Percentiles rank a stretch among this genome's conserved stretches.
phyloP scores from a whole-genome alignment of 768 basidiomycete species.

The Trametes elegans region DNA sequence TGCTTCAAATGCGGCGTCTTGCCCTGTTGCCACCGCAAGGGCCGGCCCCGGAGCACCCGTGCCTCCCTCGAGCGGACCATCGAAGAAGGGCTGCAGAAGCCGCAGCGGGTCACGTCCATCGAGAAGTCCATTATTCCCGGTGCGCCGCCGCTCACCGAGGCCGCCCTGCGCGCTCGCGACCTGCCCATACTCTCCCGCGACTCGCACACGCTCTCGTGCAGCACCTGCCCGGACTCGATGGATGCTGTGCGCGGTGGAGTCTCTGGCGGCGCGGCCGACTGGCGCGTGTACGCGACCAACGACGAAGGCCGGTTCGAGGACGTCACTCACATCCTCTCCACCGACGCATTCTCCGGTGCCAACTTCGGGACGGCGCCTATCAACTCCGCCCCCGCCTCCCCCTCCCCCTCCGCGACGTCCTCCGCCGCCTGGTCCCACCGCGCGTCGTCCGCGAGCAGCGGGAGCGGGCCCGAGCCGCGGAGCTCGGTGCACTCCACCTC shows the following conservation, averaged over 20 bases:
- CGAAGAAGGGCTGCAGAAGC: conserved; percentile 11
- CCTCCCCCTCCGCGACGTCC: background rate
- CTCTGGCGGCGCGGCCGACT: conserved; percentile 7
- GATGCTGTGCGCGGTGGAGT: conserved; percentile 5
- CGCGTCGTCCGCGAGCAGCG: conserved; percentile 1
- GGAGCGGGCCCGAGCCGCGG: background rate
- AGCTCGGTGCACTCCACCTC: background rate
- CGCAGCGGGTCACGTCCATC: background rate
- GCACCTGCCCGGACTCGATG: conserved; percentile 16
- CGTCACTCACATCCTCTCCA: conserved; percentile 28
- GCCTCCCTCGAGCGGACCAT: background rate
- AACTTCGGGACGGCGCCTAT: background rate
- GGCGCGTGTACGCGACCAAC: conserved; percentile 18
- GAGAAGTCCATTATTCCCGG: conserved; percentile 21
- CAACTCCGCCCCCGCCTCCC: background rate
- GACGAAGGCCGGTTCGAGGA: conserved; percentile 24
- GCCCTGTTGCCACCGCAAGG: conserved; percentile 7
- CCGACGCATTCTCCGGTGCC: conserved; percentile 17
- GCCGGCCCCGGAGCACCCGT: background rate
- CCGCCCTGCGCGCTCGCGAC: background rate
- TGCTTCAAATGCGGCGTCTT: conserved; percentile 22
- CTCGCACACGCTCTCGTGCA: conserved; percentile 14
- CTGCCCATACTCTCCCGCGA: conserved; percentile 9
- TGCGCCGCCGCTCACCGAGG: background rate
- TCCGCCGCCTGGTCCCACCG: background rate